Evolutionary conservation across 2,329 filamentous ascomycete species (phyloP).

Genomic region (Sporothrix schenckii): DNA sequence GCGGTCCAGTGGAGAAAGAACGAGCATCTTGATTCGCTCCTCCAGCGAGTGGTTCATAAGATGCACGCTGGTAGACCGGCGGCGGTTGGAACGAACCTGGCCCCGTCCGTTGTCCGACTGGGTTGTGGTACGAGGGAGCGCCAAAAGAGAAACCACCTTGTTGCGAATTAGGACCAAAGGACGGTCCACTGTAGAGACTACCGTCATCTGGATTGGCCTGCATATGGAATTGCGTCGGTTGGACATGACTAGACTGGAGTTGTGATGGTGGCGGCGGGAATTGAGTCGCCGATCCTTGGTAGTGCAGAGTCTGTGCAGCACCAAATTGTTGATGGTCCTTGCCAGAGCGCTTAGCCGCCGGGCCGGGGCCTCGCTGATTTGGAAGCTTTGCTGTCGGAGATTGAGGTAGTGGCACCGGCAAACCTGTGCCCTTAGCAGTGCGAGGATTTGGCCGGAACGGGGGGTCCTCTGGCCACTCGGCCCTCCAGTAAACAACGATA

Average conservation of each 20-base stretch:
- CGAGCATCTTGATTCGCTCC: background rate
- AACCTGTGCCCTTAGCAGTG: constrained; percentile 40
- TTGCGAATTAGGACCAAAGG: background rate
- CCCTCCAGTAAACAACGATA: constrained; percentile 75
- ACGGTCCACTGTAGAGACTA: background rate
- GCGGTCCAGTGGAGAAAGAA: background rate
- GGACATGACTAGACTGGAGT: background rate
- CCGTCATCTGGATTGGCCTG: no score
- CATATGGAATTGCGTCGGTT: background rate
- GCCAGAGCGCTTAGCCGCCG: background rate
- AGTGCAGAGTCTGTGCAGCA: background rate
- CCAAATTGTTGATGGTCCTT: background rate
- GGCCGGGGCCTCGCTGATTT: background rate
- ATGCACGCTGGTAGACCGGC: background rate
- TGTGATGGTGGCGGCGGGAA: background rate
- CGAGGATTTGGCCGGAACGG: constrained; percentile 69
- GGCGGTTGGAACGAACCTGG: background rate
- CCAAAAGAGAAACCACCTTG: background rate
- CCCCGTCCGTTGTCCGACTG: background rate
- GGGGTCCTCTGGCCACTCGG: constrained; percentile 76
- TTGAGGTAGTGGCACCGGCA: constrained; percentile 27
- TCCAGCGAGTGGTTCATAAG: background rate
- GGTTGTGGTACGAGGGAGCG: background rate
- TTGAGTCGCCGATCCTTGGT: background rate
- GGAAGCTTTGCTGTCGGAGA: background rate